Percentiles rank a stretch among this genome's conserved stretches.
phyloP scores from a whole-genome alignment of 768 basidiomycete species.

The Mycena alexandri region DNA sequence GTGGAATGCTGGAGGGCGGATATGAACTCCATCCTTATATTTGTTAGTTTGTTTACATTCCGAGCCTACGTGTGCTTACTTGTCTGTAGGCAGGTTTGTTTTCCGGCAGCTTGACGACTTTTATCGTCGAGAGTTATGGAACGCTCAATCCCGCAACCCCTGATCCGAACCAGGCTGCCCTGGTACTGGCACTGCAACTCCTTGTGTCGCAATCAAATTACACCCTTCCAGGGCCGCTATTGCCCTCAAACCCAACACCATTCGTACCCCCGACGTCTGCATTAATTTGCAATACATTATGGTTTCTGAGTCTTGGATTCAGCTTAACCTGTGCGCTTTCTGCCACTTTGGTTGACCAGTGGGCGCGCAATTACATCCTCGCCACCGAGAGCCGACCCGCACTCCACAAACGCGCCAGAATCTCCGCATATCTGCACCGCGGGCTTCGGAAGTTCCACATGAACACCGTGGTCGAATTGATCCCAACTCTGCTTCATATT shows the following conservation, averaged over 20 bases:
- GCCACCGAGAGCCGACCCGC: conserved; percentile 48
- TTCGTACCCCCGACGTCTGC: conserved; percentile 46
- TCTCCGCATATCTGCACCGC: conserved; percentile 55
- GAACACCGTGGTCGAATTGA: conserved; percentile 52
- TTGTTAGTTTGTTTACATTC: conserved; percentile 13
- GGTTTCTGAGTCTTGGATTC: conserved; percentile 60
- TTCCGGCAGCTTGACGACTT: conserved; percentile 45
- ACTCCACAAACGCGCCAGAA: conserved; percentile 55
- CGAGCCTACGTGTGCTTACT: not conserved
- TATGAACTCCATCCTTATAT: conserved; percentile 37
- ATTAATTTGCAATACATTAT: conserved; percentile 56
- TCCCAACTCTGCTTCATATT: conserved; percentile 62
- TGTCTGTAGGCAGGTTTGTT: conserved; percentile 45
- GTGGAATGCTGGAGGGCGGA: conserved; percentile 34
- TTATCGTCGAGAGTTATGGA: conserved; percentile 43
- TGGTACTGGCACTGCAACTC: conserved; percentile 25
- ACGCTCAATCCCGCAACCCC: conserved; percentile 36
- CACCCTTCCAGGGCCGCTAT: conserved; percentile 6
- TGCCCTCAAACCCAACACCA: conserved; percentile 14
- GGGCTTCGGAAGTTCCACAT: conserved; percentile 56
- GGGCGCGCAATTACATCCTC: conserved; percentile 58
- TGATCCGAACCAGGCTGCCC: conserved; percentile 30
- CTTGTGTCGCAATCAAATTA: conserved; percentile 28
- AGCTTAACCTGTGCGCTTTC: conserved; percentile 57
- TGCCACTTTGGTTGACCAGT: conserved; percentile 63